Evolutionary conservation across 2,329 filamentous ascomycete species (phyloP).

Genomic region (Dactylellina drechsleri): DNA sequence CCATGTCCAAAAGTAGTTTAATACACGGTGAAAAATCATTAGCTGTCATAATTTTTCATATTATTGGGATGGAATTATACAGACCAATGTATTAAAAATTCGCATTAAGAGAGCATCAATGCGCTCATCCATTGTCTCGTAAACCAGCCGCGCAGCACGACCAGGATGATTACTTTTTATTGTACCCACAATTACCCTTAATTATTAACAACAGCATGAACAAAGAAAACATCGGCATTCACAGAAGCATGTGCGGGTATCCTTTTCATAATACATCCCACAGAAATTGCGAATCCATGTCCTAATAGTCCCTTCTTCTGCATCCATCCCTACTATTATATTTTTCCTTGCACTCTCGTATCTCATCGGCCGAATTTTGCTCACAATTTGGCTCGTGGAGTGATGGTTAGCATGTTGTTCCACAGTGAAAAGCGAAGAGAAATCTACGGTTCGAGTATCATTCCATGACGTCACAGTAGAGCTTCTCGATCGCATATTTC

Average conservation of each 20-base stretch:
- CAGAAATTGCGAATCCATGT: constrained; percentile 25
- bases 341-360: background rate
- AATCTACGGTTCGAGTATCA: constrained; percentile 14
- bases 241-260: constrained; percentile 7
- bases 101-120: too few relatives aligned
- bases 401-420: background rate
- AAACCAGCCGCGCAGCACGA: too few relatives aligned
- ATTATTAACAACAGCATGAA: constrained; percentile 15
- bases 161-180: too few relatives aligned
- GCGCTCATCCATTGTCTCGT: too few relatives aligned
- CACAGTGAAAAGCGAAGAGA: constrained; percentile 18
- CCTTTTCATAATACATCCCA: constrained; percentile 26
- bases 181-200: background rate
- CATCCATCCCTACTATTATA: background rate
- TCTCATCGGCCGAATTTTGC: constrained; percentile 12
- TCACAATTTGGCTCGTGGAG: constrained; percentile 9
- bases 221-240: constrained; percentile 20
- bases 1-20: too few relatives aligned
- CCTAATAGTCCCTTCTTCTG: background rate
- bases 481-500: constrained; percentile 9
- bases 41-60: too few relatives aligned
- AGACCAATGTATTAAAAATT: too few relatives aligned
- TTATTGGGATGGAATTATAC: too few relatives aligned
- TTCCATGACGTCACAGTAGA: constrained; percentile 11
- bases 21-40: too few relatives aligned